phyloP scores from a whole-genome alignment of 441 rosid species.

The Populus tomentosa region DNA sequence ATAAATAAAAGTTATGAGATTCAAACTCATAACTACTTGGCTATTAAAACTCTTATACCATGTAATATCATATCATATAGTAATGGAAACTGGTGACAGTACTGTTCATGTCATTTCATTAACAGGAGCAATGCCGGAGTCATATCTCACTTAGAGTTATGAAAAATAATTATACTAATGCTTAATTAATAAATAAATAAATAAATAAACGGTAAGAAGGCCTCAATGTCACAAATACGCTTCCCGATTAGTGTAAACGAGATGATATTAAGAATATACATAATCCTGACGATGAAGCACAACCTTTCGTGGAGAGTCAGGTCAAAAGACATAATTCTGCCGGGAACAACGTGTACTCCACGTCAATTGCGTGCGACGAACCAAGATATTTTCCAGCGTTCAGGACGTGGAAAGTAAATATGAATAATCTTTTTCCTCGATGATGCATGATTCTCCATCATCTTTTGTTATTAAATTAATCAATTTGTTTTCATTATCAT shows the following conservation, averaged over 20 bases:
- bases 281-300: conserved; percentile 5
- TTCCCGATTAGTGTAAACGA: neutral
- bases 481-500: conserved; percentile 13
- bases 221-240: neutral
- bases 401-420: conserved; percentile 26
- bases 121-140: conserved; percentile 11
- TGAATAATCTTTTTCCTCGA: conserved; percentile 26
- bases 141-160: neutral
- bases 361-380: conserved; percentile 22
- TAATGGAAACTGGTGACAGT: neutral
- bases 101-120: neutral
- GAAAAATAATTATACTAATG: neutral
- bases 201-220: neutral
- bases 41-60: too few relatives aligned
- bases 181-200: neutral
- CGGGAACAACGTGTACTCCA: conserved; percentile 31
- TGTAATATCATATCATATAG: too few relatives aligned
- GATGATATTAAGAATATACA: neutral
- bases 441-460: conserved; percentile 56
- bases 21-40: fast-evolving
- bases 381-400: conserved; percentile 13
- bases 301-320: conserved; percentile 27
- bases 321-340: conserved; percentile 33
- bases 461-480: conserved; percentile 17
- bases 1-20: too few relatives aligned